A percentile compares a stretch with the other conserved stretches of the same genome.
These are phyloP conservation scores for Pseudevernia furfuracea DNA, from an alignment of 495 filamentous ascomycete species.

Conservation along the genomic window DNA sequence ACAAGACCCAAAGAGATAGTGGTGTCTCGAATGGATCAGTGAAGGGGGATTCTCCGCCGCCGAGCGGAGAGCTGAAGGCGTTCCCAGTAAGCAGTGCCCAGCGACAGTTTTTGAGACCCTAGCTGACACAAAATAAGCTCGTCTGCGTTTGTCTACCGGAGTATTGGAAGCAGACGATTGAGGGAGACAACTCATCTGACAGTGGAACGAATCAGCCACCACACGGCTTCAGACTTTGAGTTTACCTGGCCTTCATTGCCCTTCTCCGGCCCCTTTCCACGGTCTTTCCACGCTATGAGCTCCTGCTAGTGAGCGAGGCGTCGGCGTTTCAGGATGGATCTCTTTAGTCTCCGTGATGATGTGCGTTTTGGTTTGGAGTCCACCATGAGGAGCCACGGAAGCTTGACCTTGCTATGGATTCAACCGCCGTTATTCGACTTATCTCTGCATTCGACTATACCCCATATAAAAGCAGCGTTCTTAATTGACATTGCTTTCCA, in stretches of 20 bases:
- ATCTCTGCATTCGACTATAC: conserved; percentile 14
- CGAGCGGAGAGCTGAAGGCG: conserved; percentile 85
- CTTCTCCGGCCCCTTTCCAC: neutral
- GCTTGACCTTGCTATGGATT: conserved; percentile 10
- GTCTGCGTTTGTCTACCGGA: conserved; percentile 97
- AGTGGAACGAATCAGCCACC: conserved; percentile 28
- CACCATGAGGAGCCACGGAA: neutral
- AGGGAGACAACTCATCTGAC: conserved; percentile 57
- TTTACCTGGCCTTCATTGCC: neutral
- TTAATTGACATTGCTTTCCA: conserved; percentile 12
- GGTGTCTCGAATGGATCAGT: conserved; percentile 83
- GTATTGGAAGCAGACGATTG: conserved; percentile 95
- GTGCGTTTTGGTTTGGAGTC: conserved; percentile 1
- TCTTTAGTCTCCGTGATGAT: neutral
- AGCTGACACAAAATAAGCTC: conserved; percentile 36
- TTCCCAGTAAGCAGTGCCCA: conserved; percentile 53
- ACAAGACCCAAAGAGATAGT: conserved; percentile 77
- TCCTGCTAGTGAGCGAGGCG: conserved; percentile 3
- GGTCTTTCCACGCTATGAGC: conserved; percentile 2
- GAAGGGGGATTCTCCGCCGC: conserved; percentile 53
- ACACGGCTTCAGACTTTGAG: conserved; percentile 13
- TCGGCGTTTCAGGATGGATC: conserved; percentile 17
- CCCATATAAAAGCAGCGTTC: conserved; percentile 13
- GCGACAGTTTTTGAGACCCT: neutral
- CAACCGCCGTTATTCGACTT: conserved; percentile 2